Base-by-base conservation (phyloP, 2,329 filamentous ascomycete genomes). In the Sporothrix luriei region DNA sequence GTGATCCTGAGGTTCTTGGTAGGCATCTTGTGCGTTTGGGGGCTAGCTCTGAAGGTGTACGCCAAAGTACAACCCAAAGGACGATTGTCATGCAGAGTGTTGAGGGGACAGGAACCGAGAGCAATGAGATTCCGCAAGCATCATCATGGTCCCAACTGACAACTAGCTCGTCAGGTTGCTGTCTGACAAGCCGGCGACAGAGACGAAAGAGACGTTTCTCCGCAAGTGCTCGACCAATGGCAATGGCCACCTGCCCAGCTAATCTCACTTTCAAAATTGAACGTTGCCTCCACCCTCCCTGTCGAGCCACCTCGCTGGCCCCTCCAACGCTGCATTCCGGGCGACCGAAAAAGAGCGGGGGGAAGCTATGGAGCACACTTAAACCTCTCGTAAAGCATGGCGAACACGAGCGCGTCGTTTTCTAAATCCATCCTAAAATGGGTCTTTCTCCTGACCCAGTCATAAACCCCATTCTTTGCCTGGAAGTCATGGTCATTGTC, bases 231-330 rank as follows among this genome's bases (percentile, higher is more conserved):
- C 21, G 40, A 59, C 26, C 43, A 64, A n/a, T 49, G 14, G 40
- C 3, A 52, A 51, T 46, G 19, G 14, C 62, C 51, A 38, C 11
- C 14, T 51, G 21, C 26, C 43, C 33, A 54, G n/a, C n/a, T n/a
- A 38, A 24, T 3, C 19, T 26, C 11, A 51, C 51, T 54, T 33
- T n/a, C 49, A 26, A 43, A 49, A 68, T 16, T 59, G 24, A 38
- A 49, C 66, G 66, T 68, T 68, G 40, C 66, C 52, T 68, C 66
- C 43, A 51, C 49, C 49, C 65, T 51, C 33, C 65, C 38, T 67
- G 24, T 62, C 40, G 4, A 19, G 29, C 24, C 16, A 49, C 40
- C 40, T 33, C 61, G n/a, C 43, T 64, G 61, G 7, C 16, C 59
- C 61, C 61, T 51, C 43, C 29, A 61, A 61, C 10, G 54, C 66